Conservation (phyloP, 2,329 filamentous ascomycete genomes). For the Claviceps sorghi region DNA sequence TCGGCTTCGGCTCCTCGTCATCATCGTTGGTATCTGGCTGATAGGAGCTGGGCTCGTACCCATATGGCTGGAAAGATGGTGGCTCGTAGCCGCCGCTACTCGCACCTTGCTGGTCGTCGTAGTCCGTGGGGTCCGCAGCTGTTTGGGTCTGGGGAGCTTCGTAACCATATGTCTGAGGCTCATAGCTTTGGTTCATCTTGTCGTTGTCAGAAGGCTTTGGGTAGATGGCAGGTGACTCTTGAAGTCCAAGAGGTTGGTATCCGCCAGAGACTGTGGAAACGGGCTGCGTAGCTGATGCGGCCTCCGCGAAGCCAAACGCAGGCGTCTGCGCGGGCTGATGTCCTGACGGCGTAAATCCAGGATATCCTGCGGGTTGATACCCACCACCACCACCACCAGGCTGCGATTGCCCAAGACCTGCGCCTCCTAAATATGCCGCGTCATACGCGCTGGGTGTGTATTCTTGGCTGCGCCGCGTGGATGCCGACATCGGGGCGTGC, state of each 20-base stretch:
- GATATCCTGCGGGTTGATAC: constrained; percentile 9
- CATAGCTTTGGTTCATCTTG: constrained; percentile 22
- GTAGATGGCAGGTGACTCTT: constrained; percentile 12
- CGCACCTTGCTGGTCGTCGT: constrained; percentile 12
- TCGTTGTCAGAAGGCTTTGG: constrained; percentile 6
- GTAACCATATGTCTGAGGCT: constrained; percentile 36
- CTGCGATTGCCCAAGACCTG: constrained; percentile 5
- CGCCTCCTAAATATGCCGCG: constrained; percentile 13
- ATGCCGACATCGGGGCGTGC: background rate
- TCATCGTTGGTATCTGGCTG: constrained; percentile 35
- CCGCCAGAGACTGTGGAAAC: constrained; percentile 5
- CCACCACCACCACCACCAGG: constrained; percentile 3
- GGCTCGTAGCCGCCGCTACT: constrained; percentile 40
- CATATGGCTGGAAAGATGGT: constrained; percentile 45
- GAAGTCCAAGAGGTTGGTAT: constrained; percentile 17
- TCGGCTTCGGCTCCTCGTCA: constrained; percentile 40
- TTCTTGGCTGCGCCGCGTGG: background rate
- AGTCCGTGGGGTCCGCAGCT: constrained; percentile 9
- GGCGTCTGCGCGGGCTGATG: constrained; percentile 14
- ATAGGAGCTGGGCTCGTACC: constrained; percentile 43
- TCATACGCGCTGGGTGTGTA: constrained; percentile 22
- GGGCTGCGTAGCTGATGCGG: background rate
- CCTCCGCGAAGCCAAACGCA: background rate
- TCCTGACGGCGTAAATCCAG: constrained; percentile 4
- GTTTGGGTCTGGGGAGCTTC: constrained; percentile 27